phyloP scores from a whole-genome alignment of 1,284 basidiomycete genomes.

The Cutaneotrichosporon mucoides region DNA sequence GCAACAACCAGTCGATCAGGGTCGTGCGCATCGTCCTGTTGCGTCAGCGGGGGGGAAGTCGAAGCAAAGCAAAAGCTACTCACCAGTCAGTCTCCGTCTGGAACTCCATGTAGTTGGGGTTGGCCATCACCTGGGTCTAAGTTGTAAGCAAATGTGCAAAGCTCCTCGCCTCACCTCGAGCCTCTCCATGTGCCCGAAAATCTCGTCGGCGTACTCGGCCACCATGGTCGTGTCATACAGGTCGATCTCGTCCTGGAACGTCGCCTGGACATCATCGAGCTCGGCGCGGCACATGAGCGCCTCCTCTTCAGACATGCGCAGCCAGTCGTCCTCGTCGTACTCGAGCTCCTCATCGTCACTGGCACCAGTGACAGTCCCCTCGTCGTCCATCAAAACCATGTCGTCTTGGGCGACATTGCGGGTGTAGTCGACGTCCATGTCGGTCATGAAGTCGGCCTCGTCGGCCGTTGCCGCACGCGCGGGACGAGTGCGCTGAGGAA shows the following conservation, averaged over 20 bases:
- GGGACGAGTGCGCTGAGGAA: constrained; percentile 32
- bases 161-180: constrained; percentile 61
- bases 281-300: constrained; percentile 32
- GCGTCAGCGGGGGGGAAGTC: background rate
- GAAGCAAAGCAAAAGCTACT: constrained; percentile 18
- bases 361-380: constrained; percentile 8
- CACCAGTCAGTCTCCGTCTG: constrained; percentile 93
- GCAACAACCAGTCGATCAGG: constrained; percentile 58
- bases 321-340: constrained; percentile 60
- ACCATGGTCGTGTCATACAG: constrained; percentile 94
- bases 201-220: constrained; percentile 95
- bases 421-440: constrained; percentile 39
- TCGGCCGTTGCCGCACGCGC: constrained; percentile 16
- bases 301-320: constrained; percentile 56
- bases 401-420: constrained; percentile 8
- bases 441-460: constrained; percentile 20
- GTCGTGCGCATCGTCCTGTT: constrained; percentile 55
- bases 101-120: constrained; percentile 87
- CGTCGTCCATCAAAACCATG: constrained; percentile 18
- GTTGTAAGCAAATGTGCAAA: background rate
- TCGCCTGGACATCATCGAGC: constrained; percentile 43
- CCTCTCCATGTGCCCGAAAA: constrained; percentile 92
- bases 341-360: constrained; percentile 45
- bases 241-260: constrained; percentile 69
- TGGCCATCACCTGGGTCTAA: constrained; percentile 77